These are phyloP conservation scores for Cinnamomum chago DNA, from an alignment of 164 flowering plant species.

Conservation along the genomic window DNA sequence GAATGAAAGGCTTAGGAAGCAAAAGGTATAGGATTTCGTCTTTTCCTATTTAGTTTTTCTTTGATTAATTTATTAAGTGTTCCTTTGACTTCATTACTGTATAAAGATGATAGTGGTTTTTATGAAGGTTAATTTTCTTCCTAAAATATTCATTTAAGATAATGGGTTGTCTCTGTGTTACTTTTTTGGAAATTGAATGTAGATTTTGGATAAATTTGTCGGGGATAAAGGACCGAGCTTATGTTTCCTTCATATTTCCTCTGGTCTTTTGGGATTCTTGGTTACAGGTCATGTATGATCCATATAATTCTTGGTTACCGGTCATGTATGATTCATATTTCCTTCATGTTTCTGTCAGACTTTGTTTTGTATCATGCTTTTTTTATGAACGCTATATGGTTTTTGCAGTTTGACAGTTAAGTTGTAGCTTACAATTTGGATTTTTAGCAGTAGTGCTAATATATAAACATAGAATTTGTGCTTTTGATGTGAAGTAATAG, in stretches of 20 bases:
- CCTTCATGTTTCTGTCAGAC: background rate
- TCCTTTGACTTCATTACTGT: background rate
- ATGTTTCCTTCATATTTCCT: background rate
- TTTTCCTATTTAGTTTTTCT: background rate
- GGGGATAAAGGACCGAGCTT: background rate
- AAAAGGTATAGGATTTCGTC: conserved; percentile 37
- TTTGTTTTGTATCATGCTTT: background rate
- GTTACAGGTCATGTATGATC: background rate
- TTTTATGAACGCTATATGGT: background rate
- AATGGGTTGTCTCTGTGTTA: background rate
- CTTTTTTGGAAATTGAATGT: background rate
- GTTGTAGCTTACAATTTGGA: background rate
- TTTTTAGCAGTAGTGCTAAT: background rate
- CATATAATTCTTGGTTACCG: background rate
- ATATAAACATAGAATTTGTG: background rate
- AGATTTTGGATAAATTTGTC: too few species aligned
- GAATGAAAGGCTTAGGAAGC: conserved; percentile 69
- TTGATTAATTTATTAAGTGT: background rate
- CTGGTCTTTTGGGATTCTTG: background rate
- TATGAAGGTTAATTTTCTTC: background rate
- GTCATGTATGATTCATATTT: background rate
- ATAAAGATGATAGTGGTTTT: background rate
- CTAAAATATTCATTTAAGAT: background rate
- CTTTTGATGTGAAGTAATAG: background rate
- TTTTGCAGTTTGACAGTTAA: background rate